These are phyloP conservation scores for Termitomyces sp. DNA, from an alignment of 1,284 basidiomycete species.

Conservation along the genomic window DNA sequence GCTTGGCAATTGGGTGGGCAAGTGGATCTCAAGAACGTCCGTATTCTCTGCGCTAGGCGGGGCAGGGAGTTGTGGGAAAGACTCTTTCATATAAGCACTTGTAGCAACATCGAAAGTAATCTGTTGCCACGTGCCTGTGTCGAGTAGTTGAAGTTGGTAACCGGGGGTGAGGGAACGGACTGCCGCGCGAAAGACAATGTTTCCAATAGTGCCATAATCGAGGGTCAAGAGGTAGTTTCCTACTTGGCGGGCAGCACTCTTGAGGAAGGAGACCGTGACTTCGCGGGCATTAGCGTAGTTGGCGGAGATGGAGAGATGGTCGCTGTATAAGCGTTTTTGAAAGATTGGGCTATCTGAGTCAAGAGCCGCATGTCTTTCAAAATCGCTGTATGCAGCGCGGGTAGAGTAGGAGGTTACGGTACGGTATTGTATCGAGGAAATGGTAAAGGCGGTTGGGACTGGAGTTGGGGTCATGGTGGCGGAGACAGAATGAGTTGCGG, in stretches of 20 bases:
- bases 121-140: background rate
- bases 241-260: background rate
- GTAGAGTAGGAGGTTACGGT: background rate
- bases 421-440: background rate
- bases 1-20: background rate
- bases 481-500: background rate
- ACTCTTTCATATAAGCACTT: background rate
- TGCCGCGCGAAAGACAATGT: conserved; percentile 4
- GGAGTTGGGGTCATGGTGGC: background rate
- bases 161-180: conserved; percentile 7
- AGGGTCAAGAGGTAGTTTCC: background rate
- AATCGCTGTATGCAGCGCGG: background rate
- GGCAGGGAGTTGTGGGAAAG: background rate
- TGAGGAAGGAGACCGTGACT: background rate
- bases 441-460: background rate
- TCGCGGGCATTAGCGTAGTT: background rate
- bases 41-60: background rate
- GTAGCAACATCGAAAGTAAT: background rate
- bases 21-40: background rate
- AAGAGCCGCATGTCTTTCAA: background rate
- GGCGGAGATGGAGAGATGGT: background rate
- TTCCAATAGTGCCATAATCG: conserved; percentile 2
- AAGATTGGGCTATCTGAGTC: background rate
- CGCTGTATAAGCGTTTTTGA: conserved; percentile 1
- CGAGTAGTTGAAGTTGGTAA: background rate